These are phyloP conservation scores for Cyclocybe cylindracea DNA, from an alignment of 768 basidiomycete species.

Conservation along the genomic window DNA sequence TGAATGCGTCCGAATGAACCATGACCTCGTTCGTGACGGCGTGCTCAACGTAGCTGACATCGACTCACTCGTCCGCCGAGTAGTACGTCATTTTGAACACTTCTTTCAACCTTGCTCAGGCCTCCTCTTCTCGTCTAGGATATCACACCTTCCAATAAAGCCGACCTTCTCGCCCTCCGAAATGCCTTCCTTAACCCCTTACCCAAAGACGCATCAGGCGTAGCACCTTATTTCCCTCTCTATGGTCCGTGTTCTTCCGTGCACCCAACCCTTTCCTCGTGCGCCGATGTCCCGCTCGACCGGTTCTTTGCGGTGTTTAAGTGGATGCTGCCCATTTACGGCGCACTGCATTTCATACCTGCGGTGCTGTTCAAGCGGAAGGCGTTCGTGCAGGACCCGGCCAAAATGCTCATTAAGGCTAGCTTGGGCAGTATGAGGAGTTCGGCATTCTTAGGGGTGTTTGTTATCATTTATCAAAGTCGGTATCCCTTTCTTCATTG, in stretches of 20 bases:
- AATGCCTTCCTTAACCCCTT: conserved; percentile 34
- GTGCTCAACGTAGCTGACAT: conserved; percentile 57
- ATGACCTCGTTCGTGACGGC: conserved; percentile 57
- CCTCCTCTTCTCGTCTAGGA: conserved; percentile 43
- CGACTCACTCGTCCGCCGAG: conserved; percentile 49
- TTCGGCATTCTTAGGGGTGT: conserved; percentile 83
- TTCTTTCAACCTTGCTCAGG: background rate
- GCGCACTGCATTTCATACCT: conserved; percentile 88
- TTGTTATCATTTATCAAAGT: conserved; percentile 85
- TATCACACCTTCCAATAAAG: conserved; percentile 51
- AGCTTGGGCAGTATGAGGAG: conserved; percentile 76
- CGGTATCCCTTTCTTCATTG: conserved; percentile 20
- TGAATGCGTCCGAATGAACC: conserved; percentile 62
- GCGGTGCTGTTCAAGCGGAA: conserved; percentile 79
- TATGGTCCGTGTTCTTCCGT: conserved; percentile 71
- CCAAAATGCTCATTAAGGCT: conserved; percentile 63
- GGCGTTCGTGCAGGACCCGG: conserved; percentile 65
- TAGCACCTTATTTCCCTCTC: conserved; percentile 41
- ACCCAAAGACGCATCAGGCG: conserved; percentile 14
- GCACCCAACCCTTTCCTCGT: conserved; percentile 72
- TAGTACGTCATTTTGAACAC: conserved; percentile 36
- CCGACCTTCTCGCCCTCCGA: conserved; percentile 46
- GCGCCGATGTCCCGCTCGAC: conserved; percentile 57
- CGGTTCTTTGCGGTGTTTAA: conserved; percentile 81
- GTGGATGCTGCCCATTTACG: conserved; percentile 85